Evolutionary conservation across 1,284 basidiomycete species (phyloP).

Genomic region (Lentinula novae-zelandiae): DNA sequence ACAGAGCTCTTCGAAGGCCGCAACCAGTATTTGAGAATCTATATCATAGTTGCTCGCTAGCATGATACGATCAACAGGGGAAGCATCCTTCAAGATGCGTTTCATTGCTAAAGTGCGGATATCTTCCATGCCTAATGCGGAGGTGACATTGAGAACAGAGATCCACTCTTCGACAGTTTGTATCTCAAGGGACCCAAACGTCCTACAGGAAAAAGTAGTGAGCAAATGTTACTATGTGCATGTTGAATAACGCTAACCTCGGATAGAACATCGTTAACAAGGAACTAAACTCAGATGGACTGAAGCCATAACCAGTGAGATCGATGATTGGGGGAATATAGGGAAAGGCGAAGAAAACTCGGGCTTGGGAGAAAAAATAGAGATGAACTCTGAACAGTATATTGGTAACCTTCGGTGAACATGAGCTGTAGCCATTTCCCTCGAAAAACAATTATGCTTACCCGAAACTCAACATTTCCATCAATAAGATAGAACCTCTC

Average conservation of each 20-base stretch:
- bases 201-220: neutral
- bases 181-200: constrained; percentile 4
- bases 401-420: constrained; percentile 1
- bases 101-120: constrained; percentile 9
- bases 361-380: constrained; percentile 4
- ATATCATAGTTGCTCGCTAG: constrained; percentile 6
- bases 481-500: constrained; percentile 6
- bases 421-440: neutral
- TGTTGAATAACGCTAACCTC: neutral
- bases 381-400: constrained; percentile 9
- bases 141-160: constrained; percentile 6
- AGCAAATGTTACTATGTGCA: neutral
- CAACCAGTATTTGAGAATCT: neutral
- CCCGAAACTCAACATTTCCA: constrained; percentile 4
- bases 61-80: constrained; percentile 9
- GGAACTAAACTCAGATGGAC: constrained; percentile 7
- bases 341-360: neutral
- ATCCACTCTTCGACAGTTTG: constrained; percentile 10
- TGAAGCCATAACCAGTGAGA: neutral
- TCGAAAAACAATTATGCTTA: neutral
- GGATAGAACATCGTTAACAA: constrained; percentile 14
- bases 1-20: constrained; percentile 11
- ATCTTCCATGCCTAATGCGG: constrained; percentile 3
- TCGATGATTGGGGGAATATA: neutral
- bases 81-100: constrained; percentile 2